These are phyloP conservation scores for Yamadazyma epiphylla DNA, from an alignment of 1,139 yeast genomes.

Conservation along the genomic window DNA sequence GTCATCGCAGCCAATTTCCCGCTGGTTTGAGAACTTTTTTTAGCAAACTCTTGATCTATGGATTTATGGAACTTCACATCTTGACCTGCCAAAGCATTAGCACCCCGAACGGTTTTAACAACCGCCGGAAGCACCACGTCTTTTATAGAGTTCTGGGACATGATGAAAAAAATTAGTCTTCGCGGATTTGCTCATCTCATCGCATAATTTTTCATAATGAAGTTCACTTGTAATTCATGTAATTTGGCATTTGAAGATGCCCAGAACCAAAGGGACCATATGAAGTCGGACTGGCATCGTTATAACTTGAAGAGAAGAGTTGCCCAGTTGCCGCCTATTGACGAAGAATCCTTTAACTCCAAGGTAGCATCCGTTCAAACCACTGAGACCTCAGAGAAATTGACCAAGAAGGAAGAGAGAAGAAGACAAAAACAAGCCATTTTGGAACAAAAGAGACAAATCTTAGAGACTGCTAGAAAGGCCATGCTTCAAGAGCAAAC, in stretches of 20 bases:
- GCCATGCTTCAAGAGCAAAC: constrained; percentile 32
- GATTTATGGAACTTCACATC: constrained; percentile 75
- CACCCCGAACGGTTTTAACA: constrained; percentile 59
- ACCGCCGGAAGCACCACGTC: constrained; percentile 37
- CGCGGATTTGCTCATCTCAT: constrained; percentile 10
- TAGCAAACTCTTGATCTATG: constrained; percentile 51
- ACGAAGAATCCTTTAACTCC: constrained; percentile 42
- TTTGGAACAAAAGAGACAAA: constrained; percentile 55
- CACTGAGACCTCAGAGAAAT: constrained; percentile 18
- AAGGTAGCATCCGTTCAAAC: constrained; percentile 39
- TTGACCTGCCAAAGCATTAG: constrained; percentile 71
- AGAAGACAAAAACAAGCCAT: constrained; percentile 62
- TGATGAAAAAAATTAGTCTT: constrained; percentile 12
- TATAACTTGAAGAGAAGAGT: constrained; percentile 60
- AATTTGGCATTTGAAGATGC: constrained; percentile 37
- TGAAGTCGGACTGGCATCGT: constrained; percentile 76
- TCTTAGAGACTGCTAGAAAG: constrained; percentile 58
- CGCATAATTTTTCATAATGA: constrained; percentile 13
- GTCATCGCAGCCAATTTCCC: constrained; percentile 47
- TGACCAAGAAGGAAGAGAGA: constrained; percentile 62
- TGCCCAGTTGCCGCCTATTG: constrained; percentile 54
- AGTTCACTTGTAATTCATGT: constrained; percentile 45
- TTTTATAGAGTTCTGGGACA: too few species aligned
- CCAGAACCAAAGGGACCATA: constrained; percentile 41
- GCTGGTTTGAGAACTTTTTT: constrained; percentile 41